phyloP scores from a whole-genome alignment of 2,329 filamentous ascomycete genomes.

The Coniella vitis region DNA sequence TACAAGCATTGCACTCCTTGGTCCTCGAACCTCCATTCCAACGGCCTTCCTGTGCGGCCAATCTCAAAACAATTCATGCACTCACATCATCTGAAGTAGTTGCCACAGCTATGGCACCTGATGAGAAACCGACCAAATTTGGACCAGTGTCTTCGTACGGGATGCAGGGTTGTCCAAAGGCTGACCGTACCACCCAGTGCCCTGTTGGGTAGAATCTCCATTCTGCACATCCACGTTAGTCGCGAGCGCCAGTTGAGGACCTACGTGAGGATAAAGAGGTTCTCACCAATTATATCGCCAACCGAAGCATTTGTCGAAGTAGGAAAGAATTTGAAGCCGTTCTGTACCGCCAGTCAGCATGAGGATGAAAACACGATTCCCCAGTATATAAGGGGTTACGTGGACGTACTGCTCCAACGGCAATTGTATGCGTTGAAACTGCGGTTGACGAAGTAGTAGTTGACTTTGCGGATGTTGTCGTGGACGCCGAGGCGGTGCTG shows the following conservation, averaged over 20 bases:
- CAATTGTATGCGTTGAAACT: constrained; percentile 21
- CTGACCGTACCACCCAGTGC: constrained; percentile 58
- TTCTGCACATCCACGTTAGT: constrained; percentile 25
- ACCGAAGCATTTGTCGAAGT: constrained; percentile 28
- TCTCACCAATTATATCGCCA: constrained; percentile 41
- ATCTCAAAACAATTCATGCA: not conserved
- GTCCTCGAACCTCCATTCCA: not conserved
- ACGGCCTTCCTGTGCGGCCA: not conserved
- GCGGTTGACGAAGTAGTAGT: constrained; percentile 17
- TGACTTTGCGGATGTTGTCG: constrained; percentile 12
- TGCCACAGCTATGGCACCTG: constrained; percentile 39
- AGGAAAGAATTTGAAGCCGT: constrained; percentile 30
- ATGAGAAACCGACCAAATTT: constrained; percentile 47
- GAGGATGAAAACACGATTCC: not conserved
- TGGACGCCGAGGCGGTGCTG: constrained; percentile 1
- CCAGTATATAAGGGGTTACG: not conserved
- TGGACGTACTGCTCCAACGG: constrained; percentile 24
- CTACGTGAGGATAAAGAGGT: not conserved
- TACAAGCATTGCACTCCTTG: not conserved
- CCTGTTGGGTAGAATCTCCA: constrained; percentile 58
- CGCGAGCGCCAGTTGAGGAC: not conserved
- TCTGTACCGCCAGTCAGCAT: constrained; percentile 15
- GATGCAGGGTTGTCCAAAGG: constrained; percentile 54
- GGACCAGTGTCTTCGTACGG: constrained; percentile 49
- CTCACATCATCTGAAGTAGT: constrained; percentile 40